Base-by-base conservation (phyloP, 805 yeast species). In the Clavispora santaluciae region DNA sequence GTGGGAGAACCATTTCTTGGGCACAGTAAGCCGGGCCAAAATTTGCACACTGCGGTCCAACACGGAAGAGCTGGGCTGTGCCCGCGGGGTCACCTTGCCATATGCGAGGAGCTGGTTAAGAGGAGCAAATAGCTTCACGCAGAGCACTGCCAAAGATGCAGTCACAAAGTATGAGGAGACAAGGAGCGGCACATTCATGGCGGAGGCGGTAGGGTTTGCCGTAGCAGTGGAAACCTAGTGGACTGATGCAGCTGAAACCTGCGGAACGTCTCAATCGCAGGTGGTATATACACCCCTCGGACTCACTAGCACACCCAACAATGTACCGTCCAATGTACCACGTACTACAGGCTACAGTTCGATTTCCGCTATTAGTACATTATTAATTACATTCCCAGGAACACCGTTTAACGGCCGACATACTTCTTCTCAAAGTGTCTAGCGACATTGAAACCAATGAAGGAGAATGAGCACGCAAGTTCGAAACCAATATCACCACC, bases 401-500 rank as follows among this genome's bases (percentile, higher is more conserved):
- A 31, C 23, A 18, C 34, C 34, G 31, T 6, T 50, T 72, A 59
- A 46, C 79, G 76, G 35, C 77, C 86, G 45, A 70, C 58, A 55
- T 79, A 80, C 62, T 81, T 83, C 59, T 70, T 63, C 68, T 86
- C 95, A 10, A 84, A 55, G 33, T 80, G 80, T 64, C 95, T 74
- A 22, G 70, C 62, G 23, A 67, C 36, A 54, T 77, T 73, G 63
- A 67, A 86, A 20, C 75, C 81, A 41, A 86, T 57, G 49, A 82
- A 79, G 10, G 91, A 66, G 55, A 86, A 86, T 7, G 70, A 75
- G 41, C 75, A 74, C 33, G 82, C 86, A 44, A 89, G 68, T 68
- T 85, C 93, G 57, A 86, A 86, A 25, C 95, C 96, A 56, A 89
- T 74, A 60, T 88, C 96, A 45, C 91, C 96, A 53, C 95, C 95